Evolutionary conservation across 1,284 basidiomycete species (phyloP).

Genomic region (Apiotrichum veenhuisii): DNA sequence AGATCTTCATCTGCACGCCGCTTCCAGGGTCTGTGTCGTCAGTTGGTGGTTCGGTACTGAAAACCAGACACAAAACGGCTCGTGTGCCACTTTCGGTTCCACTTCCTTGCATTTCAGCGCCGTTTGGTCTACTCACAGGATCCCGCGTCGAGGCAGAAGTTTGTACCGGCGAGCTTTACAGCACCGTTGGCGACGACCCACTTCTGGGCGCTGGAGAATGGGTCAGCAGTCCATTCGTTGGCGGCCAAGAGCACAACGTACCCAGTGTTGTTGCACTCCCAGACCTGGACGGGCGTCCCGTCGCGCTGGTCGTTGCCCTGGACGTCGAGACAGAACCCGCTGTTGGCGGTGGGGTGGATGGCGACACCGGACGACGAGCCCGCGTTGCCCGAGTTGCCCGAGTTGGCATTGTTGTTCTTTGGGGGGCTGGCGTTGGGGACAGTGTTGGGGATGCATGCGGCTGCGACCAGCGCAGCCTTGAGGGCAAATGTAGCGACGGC

Average conservation of each 20-base stretch:
- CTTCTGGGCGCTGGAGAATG: slow-evolving; percentile 9
- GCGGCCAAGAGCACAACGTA: neutral
- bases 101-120: too few species aligned
- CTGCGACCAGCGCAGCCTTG: neutral
- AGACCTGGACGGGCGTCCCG: slow-evolving; percentile 15
- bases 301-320: slow-evolving; percentile 4
- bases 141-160: slow-evolving; percentile 36
- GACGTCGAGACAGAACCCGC: slow-evolving; percentile 15
- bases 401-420: neutral
- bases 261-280: slow-evolving; percentile 1
- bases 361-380: neutral
- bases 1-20: slow-evolving; percentile 14
- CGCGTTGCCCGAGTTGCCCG: too few species aligned
- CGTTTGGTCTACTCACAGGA: slow-evolving; percentile 3
- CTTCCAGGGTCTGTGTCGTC: slow-evolving; percentile 8
- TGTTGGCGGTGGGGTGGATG: slow-evolving; percentile 12
- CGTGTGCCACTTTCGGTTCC: neutral
- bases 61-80: too few species aligned
- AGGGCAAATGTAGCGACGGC: neutral
- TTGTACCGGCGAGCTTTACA: slow-evolving; percentile 26
- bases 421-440: neutral
- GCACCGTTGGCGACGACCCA: slow-evolving; percentile 4
- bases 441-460: neutral
- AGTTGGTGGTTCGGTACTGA: neutral
- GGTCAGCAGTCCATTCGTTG: neutral